Evolutionary conservation across 2,329 filamentous ascomycete genomes (phyloP), one percentile per base, ranked within the genome.

Genomic region (Trichoderma brevicompactum): DNA sequence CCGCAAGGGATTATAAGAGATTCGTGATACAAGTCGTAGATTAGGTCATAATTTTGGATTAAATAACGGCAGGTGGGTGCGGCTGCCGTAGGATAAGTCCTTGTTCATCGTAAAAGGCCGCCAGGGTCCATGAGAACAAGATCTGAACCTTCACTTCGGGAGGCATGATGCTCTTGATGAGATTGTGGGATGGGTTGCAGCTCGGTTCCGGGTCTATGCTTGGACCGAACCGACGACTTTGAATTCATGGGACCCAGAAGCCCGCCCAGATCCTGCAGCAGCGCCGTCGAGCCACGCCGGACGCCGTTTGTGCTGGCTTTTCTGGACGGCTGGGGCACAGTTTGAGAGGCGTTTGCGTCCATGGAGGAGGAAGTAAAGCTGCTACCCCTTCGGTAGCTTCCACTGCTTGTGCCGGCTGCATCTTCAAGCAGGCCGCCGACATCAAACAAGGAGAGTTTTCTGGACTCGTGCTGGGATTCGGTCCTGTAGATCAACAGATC

Each of bases 381-480:
- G 68, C 81, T 84, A 36, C 79, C 78, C 10, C 78, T 76, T 46
- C 77, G 74, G 54, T 76, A 71, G 53, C 74, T 76, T 32, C 72
- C 71, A 58, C 71, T 75, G 67, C 74, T 73, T 56, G 72, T 72
- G 7, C 70, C 69, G 32, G 63, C 58, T 1, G 77, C 68, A 17
- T 82, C 82, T 5, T 89, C 87, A 0, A 96, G 79, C 0, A 96
- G 79, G 0, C 91, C 92, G 23, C 92, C 92, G 1, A 93, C 89
- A 70, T 97, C 94, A 71, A 94, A 93, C 75, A 97, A 94, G 0
- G 91, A 92, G 5, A 95, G 86, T 53, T 84, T 72, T 48, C 72
- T 73, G 9, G 69, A 73, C 12, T 70, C 68, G 28, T 62, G 43
- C 41, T 49, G 67, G 10, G 55, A 69, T 17, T 61, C 48, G n/a